Base-by-base conservation (phyloP, 2,329 filamentous ascomycete species). In the Daldinia sp. region DNA sequence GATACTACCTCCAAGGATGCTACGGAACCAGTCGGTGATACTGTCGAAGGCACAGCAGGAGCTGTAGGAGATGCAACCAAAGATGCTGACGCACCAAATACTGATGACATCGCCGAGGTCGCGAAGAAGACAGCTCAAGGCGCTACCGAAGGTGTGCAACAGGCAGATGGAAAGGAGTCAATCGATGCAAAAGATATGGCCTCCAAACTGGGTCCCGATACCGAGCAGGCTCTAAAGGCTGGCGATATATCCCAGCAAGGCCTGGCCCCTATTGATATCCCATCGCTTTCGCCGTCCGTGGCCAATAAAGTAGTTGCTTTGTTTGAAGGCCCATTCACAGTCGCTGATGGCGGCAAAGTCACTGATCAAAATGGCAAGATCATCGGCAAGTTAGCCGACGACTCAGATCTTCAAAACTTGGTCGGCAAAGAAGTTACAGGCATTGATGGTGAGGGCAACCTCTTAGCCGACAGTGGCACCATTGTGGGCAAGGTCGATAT, bases 381-480 rank as follows among this genome's bases (percentile, higher is more conserved):
- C 63, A 83, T 89, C 63, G 87, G 87, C 44, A 84, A 83, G 61
- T 60, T 78, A 2, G 69, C 75, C 7, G 72, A 60, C 15, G 74
- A 72, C 20, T 68, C 76, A 67, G 69, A 78, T 44, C 69, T 77
- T 2, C 75, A 79, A 63, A 78, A 79, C 42, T 78, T 90, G 12
- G 78, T 84, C 13, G 87, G 90, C 69, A 90, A 89, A 69, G 87
- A 89, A 18, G 85, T 89, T 65, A 90, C 89, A 81, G 90, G 90
- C 78, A 82, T 89, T 72, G 89, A 91, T 71, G 85, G 84, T 66
- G 83, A 89, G 78, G 89, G 89, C 20, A 89, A 90, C 74, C 87
- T 91, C 63, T 83, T 90, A 74, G 88, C 90, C 76, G 88, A 85
- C 76, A 85, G 88, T 51, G 88, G 89, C 50, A 88, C 89, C 48